Percentiles rank a stretch among this genome's conserved stretches.
Conservation (phyloP, 768 basidiomycete species). For the Hydnum rufescens region DNA sequence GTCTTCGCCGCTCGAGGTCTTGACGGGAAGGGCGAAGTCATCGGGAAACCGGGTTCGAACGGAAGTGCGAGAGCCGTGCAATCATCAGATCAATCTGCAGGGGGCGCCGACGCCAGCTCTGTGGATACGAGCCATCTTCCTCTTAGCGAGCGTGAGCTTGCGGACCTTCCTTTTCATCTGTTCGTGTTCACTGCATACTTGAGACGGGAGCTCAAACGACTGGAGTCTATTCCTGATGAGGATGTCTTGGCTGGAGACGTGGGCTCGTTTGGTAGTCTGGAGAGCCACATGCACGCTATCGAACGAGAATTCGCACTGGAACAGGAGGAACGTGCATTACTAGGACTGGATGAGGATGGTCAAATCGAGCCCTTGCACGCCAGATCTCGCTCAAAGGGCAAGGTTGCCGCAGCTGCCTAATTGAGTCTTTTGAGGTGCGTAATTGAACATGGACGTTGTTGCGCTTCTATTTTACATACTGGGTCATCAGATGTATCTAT, state of each 20-base stretch:
- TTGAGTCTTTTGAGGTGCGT: not conserved
- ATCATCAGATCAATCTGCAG: no score
- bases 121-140: not conserved
- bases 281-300: conserved; percentile 1
- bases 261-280: conserved; percentile 15
- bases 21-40: conserved; percentile 23
- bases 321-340: not conserved
- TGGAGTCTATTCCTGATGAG: conserved; percentile 36
- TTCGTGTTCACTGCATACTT: conserved; percentile 47
- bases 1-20: conserved; percentile 71
- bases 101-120: conserved; percentile 1
- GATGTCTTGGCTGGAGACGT: conserved; percentile 18
- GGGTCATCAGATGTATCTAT: no score
- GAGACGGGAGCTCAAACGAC: conserved; percentile 45
- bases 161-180: conserved; percentile 59
- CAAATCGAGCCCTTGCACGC: not conserved
- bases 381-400: not conserved
- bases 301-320: not conserved
- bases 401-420: not conserved
- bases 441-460: no score
- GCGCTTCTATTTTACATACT: no score
- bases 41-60: conserved; percentile 12
- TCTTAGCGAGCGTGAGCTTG: conserved; percentile 11
- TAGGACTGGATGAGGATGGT: not conserved
- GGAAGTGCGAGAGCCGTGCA: conserved; percentile 10